Base-by-base conservation (phyloP, 2,329 filamentous ascomycete species). In the Alternaria consortialis region DNA sequence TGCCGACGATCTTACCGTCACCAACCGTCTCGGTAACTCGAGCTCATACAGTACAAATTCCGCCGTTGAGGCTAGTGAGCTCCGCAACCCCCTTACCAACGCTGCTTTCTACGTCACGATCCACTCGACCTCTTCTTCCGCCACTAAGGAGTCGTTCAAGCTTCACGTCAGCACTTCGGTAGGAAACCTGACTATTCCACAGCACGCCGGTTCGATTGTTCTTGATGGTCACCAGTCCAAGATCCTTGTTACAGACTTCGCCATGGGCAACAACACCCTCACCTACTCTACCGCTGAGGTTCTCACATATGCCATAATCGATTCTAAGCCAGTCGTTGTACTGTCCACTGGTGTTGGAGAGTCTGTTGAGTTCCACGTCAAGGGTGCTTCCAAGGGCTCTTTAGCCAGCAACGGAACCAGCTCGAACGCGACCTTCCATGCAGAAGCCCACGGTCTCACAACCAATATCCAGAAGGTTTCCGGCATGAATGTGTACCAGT, bases 161-260 rank as follows among this genome's bases (percentile, higher is more conserved):
- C 74, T 90, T 6, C 77, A 81, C 5, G 81, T 88, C 8, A 83
- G 82, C 44, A 89, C 87, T 0, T 88, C 86, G 0, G 78, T 78
- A 15, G 87, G 87, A 1, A 74, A 80, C 5, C 62, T 88, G 8
- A 84, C 82, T 0, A 80, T 90, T 13, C 87, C 87, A 1, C 83
- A 84, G 57, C 79, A 83, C 46, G 81, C 79, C 2, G 79, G 79
- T 0, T 70, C 74, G 0, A 83, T 88, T 44, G 79, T 83, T 6
- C 80, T 90, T 40, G 84, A 88, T 56, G 88, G 88, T 1, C 85
- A 88, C 37, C 85, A 88, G 56, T 84, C 86, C 7, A 89, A 89
- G 79, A 85, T 90, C 15, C 73, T 89, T 4, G 84, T 87, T 0
- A 87, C 86, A 0, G 87, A 89, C 65, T 90, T 88, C 58, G 72